These are phyloP conservation scores for Backusella luteola DNA, from an alignment of 192 early-diverging fungal genomes.

Conservation along the genomic window DNA sequence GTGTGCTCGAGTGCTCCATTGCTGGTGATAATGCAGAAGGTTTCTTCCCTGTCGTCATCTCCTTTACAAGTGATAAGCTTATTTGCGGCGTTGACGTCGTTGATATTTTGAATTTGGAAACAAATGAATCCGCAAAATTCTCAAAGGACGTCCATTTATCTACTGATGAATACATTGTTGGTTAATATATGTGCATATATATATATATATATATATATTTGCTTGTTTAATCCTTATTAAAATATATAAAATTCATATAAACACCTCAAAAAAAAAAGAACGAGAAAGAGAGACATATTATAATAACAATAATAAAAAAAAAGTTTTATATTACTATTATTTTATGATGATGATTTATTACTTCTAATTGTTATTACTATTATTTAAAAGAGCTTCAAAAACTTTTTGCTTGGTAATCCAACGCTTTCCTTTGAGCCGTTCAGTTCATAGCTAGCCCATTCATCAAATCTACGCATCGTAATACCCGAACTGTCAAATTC, in stretches of 20 bases:
- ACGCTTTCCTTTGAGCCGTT: neutral
- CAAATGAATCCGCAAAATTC: constrained; percentile 63
- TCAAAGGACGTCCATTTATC: constrained; percentile 70
- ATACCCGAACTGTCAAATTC: constrained; percentile 77
- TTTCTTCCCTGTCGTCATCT: constrained; percentile 86
- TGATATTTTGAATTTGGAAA: constrained; percentile 49
- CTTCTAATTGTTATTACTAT: neutral
- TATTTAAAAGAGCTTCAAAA: neutral
- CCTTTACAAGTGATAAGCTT: constrained; percentile 68
- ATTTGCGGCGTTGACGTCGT: constrained; percentile 77
- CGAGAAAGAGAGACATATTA: neutral
- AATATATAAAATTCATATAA: neutral
- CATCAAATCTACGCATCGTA: constrained; percentile 72
- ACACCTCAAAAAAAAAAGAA: neutral
- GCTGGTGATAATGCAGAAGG: constrained; percentile 70
- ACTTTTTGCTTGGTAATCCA: neutral
- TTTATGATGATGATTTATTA: neutral
- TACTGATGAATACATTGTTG: constrained; percentile 81
- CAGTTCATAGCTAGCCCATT: constrained; percentile 45
- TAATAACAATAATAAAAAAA: neutral
- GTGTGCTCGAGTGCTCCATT: constrained; percentile 85
- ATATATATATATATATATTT: neutral
- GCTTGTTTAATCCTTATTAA: neutral
- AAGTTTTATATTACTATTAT: neutral
- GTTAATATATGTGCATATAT: constrained; percentile 39